Conservation (phyloP, 495 filamentous ascomycete species). For the Rhizodiscina lignyota region DNA sequence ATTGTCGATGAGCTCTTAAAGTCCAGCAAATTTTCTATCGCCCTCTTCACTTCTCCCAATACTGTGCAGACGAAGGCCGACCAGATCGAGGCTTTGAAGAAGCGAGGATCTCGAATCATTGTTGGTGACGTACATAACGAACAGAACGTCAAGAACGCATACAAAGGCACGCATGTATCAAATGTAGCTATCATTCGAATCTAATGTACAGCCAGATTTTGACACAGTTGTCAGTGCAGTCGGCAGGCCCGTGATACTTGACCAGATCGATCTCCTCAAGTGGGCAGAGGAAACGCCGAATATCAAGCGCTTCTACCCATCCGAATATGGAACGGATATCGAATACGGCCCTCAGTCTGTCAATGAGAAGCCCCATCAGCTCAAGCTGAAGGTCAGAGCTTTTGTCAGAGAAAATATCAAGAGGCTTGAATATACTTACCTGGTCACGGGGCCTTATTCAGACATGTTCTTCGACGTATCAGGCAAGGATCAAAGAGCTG, state of each 20-base stretch:
- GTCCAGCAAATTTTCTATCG: conserved; percentile 30
- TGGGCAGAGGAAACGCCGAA: conserved; percentile 35
- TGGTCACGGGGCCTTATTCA: conserved; percentile 55
- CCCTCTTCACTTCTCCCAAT: conserved; percentile 44
- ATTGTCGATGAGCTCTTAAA: conserved; percentile 42
- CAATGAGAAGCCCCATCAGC: conserved; percentile 49
- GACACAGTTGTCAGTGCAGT: conserved; percentile 52
- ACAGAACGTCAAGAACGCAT: conserved; percentile 34
- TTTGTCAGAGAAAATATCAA: conserved; percentile 32
- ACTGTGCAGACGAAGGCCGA: conserved; percentile 27
- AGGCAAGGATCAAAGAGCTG: conserved; percentile 20
- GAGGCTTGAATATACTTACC: conserved; percentile 44
- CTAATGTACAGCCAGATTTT: conserved; percentile 20
- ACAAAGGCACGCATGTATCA: conserved; percentile 21
- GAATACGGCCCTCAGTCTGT: conserved; percentile 43
- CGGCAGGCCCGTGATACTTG: conserved; percentile 37
- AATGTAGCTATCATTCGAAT: neutral
- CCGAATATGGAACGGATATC: conserved; percentile 61
- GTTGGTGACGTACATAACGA: conserved; percentile 39
- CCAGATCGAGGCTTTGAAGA: conserved; percentile 25
- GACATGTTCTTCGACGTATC: conserved; percentile 41
- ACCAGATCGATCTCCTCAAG: conserved; percentile 40
- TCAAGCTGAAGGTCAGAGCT: conserved; percentile 48
- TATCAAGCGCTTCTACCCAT: conserved; percentile 53
- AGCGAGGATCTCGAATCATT: conserved; percentile 37